These are phyloP conservation scores for Laguncularia racemosa DNA, from an alignment of 345 rosid genomes.

Conservation along the genomic window DNA sequence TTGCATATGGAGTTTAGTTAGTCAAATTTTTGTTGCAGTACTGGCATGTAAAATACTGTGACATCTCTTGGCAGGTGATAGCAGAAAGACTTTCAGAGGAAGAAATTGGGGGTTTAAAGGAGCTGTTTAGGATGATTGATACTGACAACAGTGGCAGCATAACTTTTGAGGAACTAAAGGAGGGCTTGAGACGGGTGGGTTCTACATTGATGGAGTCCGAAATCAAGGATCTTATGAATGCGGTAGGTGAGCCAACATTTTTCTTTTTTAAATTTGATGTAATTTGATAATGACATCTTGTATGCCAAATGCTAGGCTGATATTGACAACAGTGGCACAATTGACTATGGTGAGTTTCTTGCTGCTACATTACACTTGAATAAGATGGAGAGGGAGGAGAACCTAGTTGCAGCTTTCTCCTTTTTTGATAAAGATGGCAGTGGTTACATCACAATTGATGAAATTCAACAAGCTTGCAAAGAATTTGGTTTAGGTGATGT, in stretches of 20 bases:
- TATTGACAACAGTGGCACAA: slow-evolving; percentile 82
- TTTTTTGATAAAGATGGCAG: slow-evolving; percentile 91
- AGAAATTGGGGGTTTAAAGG: slow-evolving; percentile 94
- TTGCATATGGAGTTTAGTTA: no score
- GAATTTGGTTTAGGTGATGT: slow-evolving; percentile 84
- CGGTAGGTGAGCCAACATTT: slow-evolving; percentile 32
- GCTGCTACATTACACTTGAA: slow-evolving; percentile 92
- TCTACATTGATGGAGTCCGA: slow-evolving; percentile 88
- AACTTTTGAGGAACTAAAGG: slow-evolving; percentile 87
- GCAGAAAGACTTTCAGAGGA: slow-evolving; percentile 98
- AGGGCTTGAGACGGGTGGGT: slow-evolving; percentile 73
- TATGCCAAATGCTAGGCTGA: slow-evolving; percentile 59
- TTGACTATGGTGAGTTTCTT: slow-evolving; percentile 87
- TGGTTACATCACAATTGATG: slow-evolving; percentile 86
- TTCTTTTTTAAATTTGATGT: neutral
- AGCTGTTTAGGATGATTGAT: slow-evolving; percentile 90
- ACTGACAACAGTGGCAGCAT: slow-evolving; percentile 91
- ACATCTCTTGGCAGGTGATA: slow-evolving; percentile 50
- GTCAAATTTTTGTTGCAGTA: no score
- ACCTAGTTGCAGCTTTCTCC: slow-evolving; percentile 75
- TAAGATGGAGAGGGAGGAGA: slow-evolving; percentile 90
- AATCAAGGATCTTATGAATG: slow-evolving; percentile 87
- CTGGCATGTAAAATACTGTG: neutral
- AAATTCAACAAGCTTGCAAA: slow-evolving; percentile 90
- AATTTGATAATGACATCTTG: slow-evolving; percentile 1